phyloP scores from a whole-genome alignment of 2,329 filamentous ascomycete species.

The Paecilomyces variotii region DNA sequence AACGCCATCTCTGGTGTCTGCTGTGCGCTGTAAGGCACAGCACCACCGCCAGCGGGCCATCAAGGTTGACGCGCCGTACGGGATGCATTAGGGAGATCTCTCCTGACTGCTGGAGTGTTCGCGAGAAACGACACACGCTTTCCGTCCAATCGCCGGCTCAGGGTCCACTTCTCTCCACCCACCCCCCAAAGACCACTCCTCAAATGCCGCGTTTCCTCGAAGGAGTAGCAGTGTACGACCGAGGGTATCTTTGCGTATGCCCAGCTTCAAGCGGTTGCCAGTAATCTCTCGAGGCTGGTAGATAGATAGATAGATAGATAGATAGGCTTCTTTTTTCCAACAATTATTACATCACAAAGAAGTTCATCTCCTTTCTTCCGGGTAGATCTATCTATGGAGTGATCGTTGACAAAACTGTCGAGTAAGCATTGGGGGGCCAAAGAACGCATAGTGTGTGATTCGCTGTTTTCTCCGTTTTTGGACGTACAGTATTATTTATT shows the following conservation, averaged over 20 bases:
- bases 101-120: not conserved
- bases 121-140: not conserved
- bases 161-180: not conserved
- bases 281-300: not conserved
- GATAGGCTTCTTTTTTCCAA: too few species aligned
- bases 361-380: not conserved
- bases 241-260: not conserved
- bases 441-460: not conserved
- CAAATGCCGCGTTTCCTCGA: conserved; percentile 1
- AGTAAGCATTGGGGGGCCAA: not conserved
- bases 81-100: not conserved
- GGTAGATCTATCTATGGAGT: not conserved
- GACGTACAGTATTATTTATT: too few species aligned
- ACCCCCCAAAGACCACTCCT: not conserved
- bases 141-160: not conserved
- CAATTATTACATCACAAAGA: not conserved
- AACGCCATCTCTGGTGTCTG: not conserved
- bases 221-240: not conserved
- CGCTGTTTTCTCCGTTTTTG: too few species aligned
- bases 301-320: not conserved
- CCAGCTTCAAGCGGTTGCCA: not conserved
- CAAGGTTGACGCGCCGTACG: not conserved
- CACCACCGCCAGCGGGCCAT: not conserved
- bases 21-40: not conserved
- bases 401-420: not conserved